A percentile compares a stretch with the other conserved stretches of the same genome.
phyloP scores from a whole-genome alignment of 768 basidiomycete species.

The Solioccasus polychromus region DNA sequence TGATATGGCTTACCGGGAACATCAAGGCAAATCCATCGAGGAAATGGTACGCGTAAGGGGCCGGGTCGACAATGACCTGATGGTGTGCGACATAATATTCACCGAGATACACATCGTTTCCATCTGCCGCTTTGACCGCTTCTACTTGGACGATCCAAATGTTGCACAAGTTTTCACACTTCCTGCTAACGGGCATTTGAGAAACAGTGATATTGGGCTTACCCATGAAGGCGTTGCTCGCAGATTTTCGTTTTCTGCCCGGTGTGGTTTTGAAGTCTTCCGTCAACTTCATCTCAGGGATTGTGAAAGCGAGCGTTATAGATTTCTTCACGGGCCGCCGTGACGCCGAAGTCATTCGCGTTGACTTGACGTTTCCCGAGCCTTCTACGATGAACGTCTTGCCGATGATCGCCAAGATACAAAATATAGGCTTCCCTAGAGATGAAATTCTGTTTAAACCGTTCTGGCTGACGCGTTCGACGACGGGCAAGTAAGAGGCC shows the following conservation, averaged over 20 bases:
- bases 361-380: neutral
- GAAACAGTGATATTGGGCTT: neutral
- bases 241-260: rapidly evolving
- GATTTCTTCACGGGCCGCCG: rapidly evolving
- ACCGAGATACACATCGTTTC: no score
- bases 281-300: neutral
- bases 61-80: no score
- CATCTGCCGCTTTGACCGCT: no score
- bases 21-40: no score
- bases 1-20: no score
- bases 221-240: neutral
- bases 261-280: neutral
- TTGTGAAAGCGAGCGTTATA: neutral
- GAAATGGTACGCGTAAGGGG: no score
- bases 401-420: neutral
- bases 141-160: neutral
- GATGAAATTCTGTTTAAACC: no score
- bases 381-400: neutral
- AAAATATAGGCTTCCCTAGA: neutral
- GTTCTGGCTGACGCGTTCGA: neutral
- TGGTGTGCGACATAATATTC: no score
- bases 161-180: neutral
- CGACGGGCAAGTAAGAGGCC: neutral
- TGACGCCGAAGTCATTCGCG: neutral
- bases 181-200: neutral